Conservation (phyloP, 139 green algal species). For the Pleodorina starrii region DNA sequence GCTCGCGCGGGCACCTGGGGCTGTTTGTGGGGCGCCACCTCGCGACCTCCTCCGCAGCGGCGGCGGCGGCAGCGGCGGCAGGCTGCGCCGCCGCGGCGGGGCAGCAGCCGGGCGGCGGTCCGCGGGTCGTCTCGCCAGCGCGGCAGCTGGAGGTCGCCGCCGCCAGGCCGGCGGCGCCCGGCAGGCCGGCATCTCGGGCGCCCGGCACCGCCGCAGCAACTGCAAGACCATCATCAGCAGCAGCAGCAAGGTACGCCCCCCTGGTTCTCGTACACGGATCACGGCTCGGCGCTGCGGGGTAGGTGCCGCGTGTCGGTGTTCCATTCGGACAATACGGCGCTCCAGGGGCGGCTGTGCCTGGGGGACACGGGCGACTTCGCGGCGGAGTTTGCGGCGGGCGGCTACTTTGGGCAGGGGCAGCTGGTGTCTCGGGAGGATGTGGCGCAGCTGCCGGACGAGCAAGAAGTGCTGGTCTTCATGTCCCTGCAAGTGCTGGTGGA, state of each 20-base stretch:
- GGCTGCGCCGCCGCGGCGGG: not conserved
- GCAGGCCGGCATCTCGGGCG: not conserved
- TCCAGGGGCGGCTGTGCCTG: slow-evolving; percentile 14
- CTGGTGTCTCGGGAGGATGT: not conserved
- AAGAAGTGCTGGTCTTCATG: slow-evolving; percentile 28
- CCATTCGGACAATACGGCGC: slow-evolving; percentile 26
- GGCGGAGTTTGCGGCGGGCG: slow-evolving; percentile 28
- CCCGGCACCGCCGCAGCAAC: not conserved
- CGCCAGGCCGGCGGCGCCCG: not conserved
- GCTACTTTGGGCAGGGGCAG: slow-evolving; percentile 1
- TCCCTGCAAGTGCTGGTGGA: not conserved
- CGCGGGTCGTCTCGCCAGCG: not conserved
- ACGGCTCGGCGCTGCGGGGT: not conserved
- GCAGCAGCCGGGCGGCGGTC: not conserved
- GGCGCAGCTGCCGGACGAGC: not conserved
- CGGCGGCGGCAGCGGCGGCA: not conserved
- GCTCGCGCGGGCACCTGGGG: not conserved
- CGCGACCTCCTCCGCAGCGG: no score
- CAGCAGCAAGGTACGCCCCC: not conserved
- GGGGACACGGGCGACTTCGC: slow-evolving; percentile 18
- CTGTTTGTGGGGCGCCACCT: slow-evolving; percentile 33
- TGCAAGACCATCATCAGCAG: not conserved
- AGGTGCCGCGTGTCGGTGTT: slow-evolving; percentile 17
- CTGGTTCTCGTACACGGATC: not conserved
- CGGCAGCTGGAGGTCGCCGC: not conserved